Evolutionary conservation across 768 basidiomycete genomes (phyloP).

Genomic region (Tylopilus sp.): DNA sequence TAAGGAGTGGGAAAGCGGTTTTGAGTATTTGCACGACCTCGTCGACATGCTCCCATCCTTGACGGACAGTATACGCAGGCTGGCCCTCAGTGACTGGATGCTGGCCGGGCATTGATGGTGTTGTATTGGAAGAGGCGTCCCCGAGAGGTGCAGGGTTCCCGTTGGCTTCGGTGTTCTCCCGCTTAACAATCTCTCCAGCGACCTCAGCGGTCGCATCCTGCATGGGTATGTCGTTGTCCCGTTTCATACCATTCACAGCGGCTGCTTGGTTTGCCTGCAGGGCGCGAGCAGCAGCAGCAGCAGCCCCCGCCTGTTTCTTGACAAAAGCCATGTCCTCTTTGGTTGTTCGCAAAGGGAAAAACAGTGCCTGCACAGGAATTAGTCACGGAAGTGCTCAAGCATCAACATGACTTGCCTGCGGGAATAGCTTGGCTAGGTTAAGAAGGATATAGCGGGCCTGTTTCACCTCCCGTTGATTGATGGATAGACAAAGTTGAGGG

Average conservation of each 20-base stretch:
- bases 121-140: conserved; percentile 16
- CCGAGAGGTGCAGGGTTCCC: conserved; percentile 12
- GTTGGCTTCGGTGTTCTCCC: conserved; percentile 27
- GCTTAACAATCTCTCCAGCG: conserved; percentile 24
- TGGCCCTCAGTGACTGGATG: conserved; percentile 19
- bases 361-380: conserved; percentile 64
- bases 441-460: conserved; percentile 87
- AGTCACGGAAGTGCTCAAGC: conserved; percentile 1
- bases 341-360: conserved; percentile 89
- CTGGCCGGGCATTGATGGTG: conserved; percentile 11
- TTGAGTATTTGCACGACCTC: conserved; percentile 93
- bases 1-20: conserved; percentile 92
- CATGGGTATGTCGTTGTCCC: conserved; percentile 30
- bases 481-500: conserved; percentile 86
- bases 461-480: conserved; percentile 89
- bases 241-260: conserved; percentile 25
- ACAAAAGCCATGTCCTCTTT: conserved; percentile 62
- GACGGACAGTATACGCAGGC: conserved; percentile 43
- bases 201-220: conserved; percentile 29
- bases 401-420: conserved; percentile 61
- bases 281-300: conserved; percentile 30
- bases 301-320: conserved; percentile 40
- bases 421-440: conserved; percentile 86
- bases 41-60: conserved; percentile 88
- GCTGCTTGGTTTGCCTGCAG: conserved; percentile 33